Percentiles rank a stretch among this genome's conserved stretches.
These are phyloP conservation scores for Vitis rupestris DNA, from an alignment of 164 flowering plant genomes.

Conservation along the genomic window DNA sequence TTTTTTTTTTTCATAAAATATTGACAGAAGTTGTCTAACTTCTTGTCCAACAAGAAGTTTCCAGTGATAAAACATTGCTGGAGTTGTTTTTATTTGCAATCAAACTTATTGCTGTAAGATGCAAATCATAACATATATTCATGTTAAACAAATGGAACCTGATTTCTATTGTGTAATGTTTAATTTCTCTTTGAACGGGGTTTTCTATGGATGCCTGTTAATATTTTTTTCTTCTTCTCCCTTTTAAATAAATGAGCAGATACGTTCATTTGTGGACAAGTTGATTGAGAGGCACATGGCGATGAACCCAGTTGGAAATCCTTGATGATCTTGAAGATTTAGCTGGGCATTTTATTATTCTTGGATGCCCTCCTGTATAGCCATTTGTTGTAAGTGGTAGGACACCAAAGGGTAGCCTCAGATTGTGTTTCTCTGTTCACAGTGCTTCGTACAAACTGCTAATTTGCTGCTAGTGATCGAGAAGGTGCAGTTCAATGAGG, in stretches of 20 bases:
- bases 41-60: no score
- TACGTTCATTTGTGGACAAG: constrained; percentile 92
- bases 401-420: neutral
- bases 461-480: constrained; percentile 7
- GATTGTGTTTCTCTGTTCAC: constrained; percentile 1
- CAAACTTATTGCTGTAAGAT: no score
- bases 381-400: constrained; percentile 11
- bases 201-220: constrained; percentile 4
- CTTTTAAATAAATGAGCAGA: constrained; percentile 48
- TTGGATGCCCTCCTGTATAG: constrained; percentile 5
- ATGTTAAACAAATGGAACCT: no score
- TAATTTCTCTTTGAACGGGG: neutral
- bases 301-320: constrained; percentile 43
- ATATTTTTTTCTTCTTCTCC: neutral
- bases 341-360: constrained; percentile 6
- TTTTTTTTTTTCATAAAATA: no score
- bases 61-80: no score
- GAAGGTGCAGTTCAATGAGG: constrained; percentile 1
- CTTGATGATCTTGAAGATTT: constrained; percentile 30
- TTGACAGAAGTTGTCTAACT: no score
- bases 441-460: neutral
- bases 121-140: no score
- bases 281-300: constrained; percentile 94
- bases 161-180: neutral
- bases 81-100: no score